Evolutionary conservation across 2,329 filamentous ascomycete genomes (phyloP), one percentile per base, ranked within the genome.

Genomic region (Colletotrichum echinochloae): DNA sequence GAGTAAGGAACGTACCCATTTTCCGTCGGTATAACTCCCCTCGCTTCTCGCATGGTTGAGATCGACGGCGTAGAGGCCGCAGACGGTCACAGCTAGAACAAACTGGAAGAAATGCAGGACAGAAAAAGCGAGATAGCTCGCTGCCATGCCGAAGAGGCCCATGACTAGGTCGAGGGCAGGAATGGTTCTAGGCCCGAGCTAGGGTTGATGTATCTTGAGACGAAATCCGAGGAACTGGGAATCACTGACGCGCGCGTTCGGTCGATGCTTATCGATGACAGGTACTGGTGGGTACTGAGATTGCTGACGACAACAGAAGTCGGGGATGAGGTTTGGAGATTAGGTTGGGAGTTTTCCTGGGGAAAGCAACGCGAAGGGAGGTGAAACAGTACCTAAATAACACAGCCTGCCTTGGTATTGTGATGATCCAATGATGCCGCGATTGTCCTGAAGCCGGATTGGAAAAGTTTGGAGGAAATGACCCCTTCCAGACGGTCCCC

Each of bases 61-160:
- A 77, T 95, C 92, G 30, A 86, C 81, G 44, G 90, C 92, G 74
- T 96, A 97, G 26, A 97, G 88, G 1, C 92, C 94, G 73, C 91
- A 90, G 65, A 96, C 92, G 1, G 92, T 88, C 67, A 97, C 81
- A 18, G 90, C 93, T 73, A 97, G 86, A 67, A 92, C 86, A 77
- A 97, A 91, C 77, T 95, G 93, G 71, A 91, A 81, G 79, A 95
- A 85, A 78, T 95, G 92, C n/a, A 94, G 81, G 73, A 86, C 74
- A 30, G 86, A 82, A 77, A 92, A 91, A 74, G 85, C 76, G 74
- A 90, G 74, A 73, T 88, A 88, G 79, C 83, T 82, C 76, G 80
- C 64, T 26, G 83, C 77, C 62, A 85, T 78, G 70, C 81, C 83
- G 60, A 84, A 77, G 70, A 86, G 64, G 57, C 83, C 83, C 85